phyloP scores from a whole-genome alignment of 139 green algal genomes.

The Spirogloea muscicola region DNA sequence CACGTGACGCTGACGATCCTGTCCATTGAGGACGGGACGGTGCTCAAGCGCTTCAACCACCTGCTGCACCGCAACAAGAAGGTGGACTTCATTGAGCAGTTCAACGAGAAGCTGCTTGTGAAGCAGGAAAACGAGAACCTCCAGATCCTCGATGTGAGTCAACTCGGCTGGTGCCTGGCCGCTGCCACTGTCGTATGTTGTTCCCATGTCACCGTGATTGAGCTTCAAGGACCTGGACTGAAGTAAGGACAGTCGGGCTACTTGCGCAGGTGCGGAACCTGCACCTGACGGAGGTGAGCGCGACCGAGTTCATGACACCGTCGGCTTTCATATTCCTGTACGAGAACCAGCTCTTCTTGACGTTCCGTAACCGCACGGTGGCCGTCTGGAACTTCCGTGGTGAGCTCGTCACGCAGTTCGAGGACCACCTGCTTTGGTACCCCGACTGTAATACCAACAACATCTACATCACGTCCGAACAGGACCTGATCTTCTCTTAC shows the following conservation, averaged over 20 bases:
- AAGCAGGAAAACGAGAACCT: constrained; percentile 58
- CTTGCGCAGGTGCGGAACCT: constrained; percentile 43
- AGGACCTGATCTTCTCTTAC: constrained; percentile 62
- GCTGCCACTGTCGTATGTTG: no score
- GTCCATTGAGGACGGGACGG: constrained; percentile 51
- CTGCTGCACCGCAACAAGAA: constrained; percentile 46
- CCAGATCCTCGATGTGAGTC: constrained; percentile 52
- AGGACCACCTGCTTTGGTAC: constrained; percentile 58
- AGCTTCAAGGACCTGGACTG: no score
- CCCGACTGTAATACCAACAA: constrained; percentile 61
- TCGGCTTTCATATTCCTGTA: constrained; percentile 62
- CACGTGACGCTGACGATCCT: constrained; percentile 53
- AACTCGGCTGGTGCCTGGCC: no score
- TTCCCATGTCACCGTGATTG: no score
- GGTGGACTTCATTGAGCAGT: constrained; percentile 61
- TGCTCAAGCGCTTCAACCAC: constrained; percentile 54
- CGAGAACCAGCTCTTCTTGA: constrained; percentile 60
- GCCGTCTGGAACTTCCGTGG: constrained; percentile 57
- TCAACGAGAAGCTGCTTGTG: constrained; percentile 58
- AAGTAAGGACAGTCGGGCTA: no score
- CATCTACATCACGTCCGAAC: constrained; percentile 57
- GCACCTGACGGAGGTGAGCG: constrained; percentile 40
- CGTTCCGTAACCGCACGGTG: constrained; percentile 52
- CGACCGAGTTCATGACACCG: constrained; percentile 53
- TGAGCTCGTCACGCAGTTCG: constrained; percentile 55